Base-by-base conservation (phyloP, 1,139 yeast species). In the Hyphopichia burtonii region DNA sequence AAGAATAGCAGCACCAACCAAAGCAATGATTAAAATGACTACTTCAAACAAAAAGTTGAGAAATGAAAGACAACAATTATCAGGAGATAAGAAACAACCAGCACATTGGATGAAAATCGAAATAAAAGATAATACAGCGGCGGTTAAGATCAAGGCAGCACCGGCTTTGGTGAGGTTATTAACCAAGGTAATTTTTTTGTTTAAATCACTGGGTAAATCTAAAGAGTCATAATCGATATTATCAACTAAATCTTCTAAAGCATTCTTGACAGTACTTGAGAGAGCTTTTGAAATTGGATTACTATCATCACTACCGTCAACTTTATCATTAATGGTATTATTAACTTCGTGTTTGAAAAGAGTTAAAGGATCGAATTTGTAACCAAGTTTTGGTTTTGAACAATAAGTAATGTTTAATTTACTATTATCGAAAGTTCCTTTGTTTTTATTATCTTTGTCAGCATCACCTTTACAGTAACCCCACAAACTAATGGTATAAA, bases 401-500 rank as follows among this genome's bases (percentile, higher is more conserved):
- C 91, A 86, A 66, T 73, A 78, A 14, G 82, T 76, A 48, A 73
- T 74, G 35, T 64, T 64, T 38, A 74, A 63, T 44, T 70, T 58
- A 18, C 66, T 56, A 44, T 68, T 65, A 47, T 68, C 66, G 44
- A 61, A 58, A 11, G 59, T 58, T 35, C 59, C 47, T 39, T 54
- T 44, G 19, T 47, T 43, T 20, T 43, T 40, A n/a, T 49, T 52
- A 19, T 51, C 38, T 15, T 46, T 44, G 6, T 35, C 30, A 23
- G 54, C 51, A 3, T 47, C 44, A 19, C 91, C 93, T 51, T 74
- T 68, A 61, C 95, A 86, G 64, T 83, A 86, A 27, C 90, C 91
- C 81, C 90, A 85, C 57, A 76, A 71, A 37, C 89, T 81, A 34
- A 84, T 66, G 14, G 82, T 72, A 57, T 84, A 85, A 22, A 80